phyloP scores from a whole-genome alignment of 2,329 filamentous ascomycete species.

The Chaetomium sp. region DNA sequence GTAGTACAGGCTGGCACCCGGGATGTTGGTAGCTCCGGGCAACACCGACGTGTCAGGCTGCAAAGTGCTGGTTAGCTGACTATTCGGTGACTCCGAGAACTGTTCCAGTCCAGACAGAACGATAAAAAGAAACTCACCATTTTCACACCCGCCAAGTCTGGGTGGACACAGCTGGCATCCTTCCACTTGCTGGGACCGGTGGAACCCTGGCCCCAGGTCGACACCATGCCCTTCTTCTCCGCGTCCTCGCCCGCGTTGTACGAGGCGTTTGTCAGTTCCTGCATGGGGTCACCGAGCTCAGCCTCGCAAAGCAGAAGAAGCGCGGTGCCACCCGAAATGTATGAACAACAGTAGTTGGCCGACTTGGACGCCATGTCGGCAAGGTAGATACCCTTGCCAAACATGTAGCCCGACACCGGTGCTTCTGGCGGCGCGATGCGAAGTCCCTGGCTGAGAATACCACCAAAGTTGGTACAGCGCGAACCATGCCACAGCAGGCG shows the following conservation, averaged over 20 bases:
- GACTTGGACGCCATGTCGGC: slow-evolving; percentile 85
- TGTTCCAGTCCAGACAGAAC: background rate
- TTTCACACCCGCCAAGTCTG: slow-evolving; percentile 64
- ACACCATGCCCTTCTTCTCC: slow-evolving; percentile 59
- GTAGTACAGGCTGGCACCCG: slow-evolving; percentile 57
- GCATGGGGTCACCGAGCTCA: slow-evolving; percentile 75
- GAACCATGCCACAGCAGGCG: slow-evolving; percentile 88
- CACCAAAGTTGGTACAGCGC: slow-evolving; percentile 79
- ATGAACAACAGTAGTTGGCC: slow-evolving; percentile 71
- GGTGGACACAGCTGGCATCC: slow-evolving; percentile 68
- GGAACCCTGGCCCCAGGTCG: slow-evolving; percentile 70
- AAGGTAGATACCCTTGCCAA: slow-evolving; percentile 86
- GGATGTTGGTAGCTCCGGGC: slow-evolving; percentile 53
- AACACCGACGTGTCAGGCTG: slow-evolving; percentile 53
- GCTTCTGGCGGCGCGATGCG: slow-evolving; percentile 88
- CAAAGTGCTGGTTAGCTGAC: slow-evolving; percentile 19
- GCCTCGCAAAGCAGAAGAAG: slow-evolving; percentile 83
- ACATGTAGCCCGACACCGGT: slow-evolving; percentile 81
- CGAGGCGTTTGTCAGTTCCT: slow-evolving; percentile 59
- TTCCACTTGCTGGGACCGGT: slow-evolving; percentile 72
- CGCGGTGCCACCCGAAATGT: slow-evolving; percentile 66
- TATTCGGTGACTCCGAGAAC: background rate
- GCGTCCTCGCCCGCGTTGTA: slow-evolving; percentile 67
- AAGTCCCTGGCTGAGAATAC: slow-evolving; percentile 83
- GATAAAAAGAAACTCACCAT: slow-evolving; percentile 57